A percentile compares a stretch with the other conserved stretches of the same genome.
phyloP scores from a whole-genome alignment of 805 yeast genomes.

The Wickerhamiella qilinensis region DNA sequence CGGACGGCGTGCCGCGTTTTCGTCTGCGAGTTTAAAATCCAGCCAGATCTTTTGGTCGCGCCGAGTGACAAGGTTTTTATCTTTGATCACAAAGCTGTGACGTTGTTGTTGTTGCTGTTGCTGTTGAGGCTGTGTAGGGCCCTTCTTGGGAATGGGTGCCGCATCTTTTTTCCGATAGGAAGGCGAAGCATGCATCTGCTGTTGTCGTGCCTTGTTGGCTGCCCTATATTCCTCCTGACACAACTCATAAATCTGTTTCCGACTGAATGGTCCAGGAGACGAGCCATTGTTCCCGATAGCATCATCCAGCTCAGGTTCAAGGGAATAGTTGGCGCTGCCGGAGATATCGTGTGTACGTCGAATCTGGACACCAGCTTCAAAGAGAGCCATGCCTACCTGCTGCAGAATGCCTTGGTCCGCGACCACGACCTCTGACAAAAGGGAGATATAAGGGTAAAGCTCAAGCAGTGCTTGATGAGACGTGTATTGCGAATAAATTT shows the following conservation, averaged over 20 bases:
- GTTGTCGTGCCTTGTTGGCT: neutral
- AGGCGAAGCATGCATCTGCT: neutral
- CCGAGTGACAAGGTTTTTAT: neutral
- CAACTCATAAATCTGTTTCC: neutral
- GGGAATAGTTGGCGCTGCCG: neutral
- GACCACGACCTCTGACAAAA: neutral
- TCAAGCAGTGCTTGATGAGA: neutral
- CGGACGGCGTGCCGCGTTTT: conserved; percentile 4
- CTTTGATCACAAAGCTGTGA: neutral
- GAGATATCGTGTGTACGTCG: neutral
- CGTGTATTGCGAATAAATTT: neutral
- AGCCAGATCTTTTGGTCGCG: conserved; percentile 3
- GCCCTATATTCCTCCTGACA: neutral
- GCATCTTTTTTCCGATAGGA: too few relatives aligned
- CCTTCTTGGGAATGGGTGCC: neutral
- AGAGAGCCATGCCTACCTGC: neutral
- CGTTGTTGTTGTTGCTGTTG: neutral
- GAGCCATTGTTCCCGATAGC: neutral
- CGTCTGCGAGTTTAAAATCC: conserved; percentile 4
- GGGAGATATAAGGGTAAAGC: conserved; percentile 1
- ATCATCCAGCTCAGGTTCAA: neutral
- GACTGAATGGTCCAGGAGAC: neutral
- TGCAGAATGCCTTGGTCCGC: neutral
- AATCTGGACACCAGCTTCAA: neutral
- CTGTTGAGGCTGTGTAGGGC: neutral